A percentile compares a stretch with the other conserved stretches of the same genome.
Evolutionary conservation across 2,329 filamentous ascomycete species (phyloP).

Genomic region (Cordyceps cateniannulata): DNA sequence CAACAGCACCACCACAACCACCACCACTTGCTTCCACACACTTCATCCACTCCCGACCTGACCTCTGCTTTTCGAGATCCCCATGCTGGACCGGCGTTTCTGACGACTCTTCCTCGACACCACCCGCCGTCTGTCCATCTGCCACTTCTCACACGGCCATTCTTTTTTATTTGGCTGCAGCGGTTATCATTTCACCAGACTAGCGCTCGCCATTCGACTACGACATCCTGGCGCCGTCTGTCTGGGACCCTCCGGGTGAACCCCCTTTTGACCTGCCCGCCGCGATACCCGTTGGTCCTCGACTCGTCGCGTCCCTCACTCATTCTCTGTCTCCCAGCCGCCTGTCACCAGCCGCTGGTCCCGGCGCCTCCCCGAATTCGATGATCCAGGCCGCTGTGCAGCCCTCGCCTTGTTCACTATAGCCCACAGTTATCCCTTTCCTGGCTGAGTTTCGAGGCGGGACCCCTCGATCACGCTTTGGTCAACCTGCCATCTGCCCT

Average conservation of each 20-base stretch:
- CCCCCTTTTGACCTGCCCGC: conserved; percentile 8
- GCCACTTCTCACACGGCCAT: conserved; percentile 2
- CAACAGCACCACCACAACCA: background rate
- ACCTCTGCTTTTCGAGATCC: conserved; percentile 6
- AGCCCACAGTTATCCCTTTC: conserved; percentile 1
- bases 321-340: background rate
- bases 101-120: conserved; percentile 9
- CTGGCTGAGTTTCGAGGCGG: background rate
- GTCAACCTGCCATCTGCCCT: background rate
- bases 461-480: conserved; percentile 1
- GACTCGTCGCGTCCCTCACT: background rate
- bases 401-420: conserved; percentile 3
- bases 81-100: conserved; percentile 7
- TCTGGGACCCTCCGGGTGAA: conserved; percentile 1
- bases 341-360: background rate
- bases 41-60: conserved; percentile 2
- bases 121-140: conserved; percentile 1
- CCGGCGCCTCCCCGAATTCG: background rate
- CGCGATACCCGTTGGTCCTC: conserved; percentile 3
- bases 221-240: background rate
- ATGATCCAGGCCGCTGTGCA: conserved; percentile 3
- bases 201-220: background rate
- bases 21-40: conserved; percentile 9
- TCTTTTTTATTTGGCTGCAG: conserved; percentile 10
- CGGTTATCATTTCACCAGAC: background rate